These are phyloP conservation scores for Plasmopara muralis DNA, from an alignment of 352 stramenopile species.

Conservation along the genomic window DNA sequence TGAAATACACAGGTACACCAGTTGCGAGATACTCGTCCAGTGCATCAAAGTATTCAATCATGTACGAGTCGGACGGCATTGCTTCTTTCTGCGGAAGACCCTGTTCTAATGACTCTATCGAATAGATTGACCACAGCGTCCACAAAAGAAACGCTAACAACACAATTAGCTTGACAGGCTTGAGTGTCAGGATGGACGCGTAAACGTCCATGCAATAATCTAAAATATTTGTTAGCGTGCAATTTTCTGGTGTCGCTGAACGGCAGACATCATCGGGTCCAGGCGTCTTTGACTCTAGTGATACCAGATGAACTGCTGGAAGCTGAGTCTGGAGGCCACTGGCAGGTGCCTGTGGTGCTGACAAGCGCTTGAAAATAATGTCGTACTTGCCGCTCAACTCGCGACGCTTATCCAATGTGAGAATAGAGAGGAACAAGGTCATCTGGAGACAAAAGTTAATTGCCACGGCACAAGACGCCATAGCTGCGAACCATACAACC, in stretches of 20 bases:
- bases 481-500: constrained; percentile 61
- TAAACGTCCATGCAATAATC: constrained; percentile 43
- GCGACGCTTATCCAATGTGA: constrained; percentile 58
- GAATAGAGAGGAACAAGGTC: constrained; percentile 52
- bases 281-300: constrained; percentile 25
- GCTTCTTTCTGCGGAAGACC: constrained; percentile 51
- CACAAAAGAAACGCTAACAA: constrained; percentile 39
- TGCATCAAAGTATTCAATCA: constrained; percentile 62
- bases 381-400: constrained; percentile 49
- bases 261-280: constrained; percentile 10
- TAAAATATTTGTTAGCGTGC: constrained; percentile 22
- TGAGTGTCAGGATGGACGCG: constrained; percentile 36
- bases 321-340: constrained; percentile 17
- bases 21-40: constrained; percentile 49
- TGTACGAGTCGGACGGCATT: constrained; percentile 60
- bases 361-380: constrained; percentile 35
- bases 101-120: constrained; percentile 43
- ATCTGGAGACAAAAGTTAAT: constrained; percentile 63
- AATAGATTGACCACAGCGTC: constrained; percentile 49
- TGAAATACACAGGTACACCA: constrained; percentile 54
- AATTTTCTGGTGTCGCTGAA: constrained; percentile 12
- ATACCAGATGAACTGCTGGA: constrained; percentile 19
- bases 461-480: constrained; percentile 42
- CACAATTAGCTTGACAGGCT: constrained; percentile 44
- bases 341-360: constrained; percentile 7